A percentile compares a stretch with the other conserved stretches of the same genome.
These are phyloP conservation scores for Monilinia aucupariae DNA, from an alignment of 2,329 filamentous ascomycete genomes.

Conservation along the genomic window DNA sequence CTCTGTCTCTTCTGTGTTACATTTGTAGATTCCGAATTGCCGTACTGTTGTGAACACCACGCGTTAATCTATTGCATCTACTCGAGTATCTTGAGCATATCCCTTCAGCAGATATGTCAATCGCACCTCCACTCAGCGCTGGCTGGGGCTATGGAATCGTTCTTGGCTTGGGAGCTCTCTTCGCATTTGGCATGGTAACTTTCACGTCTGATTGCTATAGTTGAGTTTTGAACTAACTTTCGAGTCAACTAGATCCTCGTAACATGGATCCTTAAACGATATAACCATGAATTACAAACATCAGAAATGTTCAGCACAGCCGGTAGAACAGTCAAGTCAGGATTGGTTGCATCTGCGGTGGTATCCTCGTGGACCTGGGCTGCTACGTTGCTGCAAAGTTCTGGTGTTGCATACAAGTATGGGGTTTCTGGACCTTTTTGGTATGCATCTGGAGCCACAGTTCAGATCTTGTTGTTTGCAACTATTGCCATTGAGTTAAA, in stretches of 20 bases:
- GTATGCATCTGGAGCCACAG: slow-evolving; percentile 67
- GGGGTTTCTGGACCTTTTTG: slow-evolving; percentile 62
- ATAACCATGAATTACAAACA: slow-evolving; percentile 75
- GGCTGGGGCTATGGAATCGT: slow-evolving; percentile 61
- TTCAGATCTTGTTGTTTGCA: slow-evolving; percentile 85
- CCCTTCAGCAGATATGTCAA: slow-evolving; percentile 28
- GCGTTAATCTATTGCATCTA: not conserved
- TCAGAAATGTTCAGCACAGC: slow-evolving; percentile 91
- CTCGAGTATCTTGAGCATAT: not conserved
- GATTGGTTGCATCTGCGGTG: slow-evolving; percentile 82
- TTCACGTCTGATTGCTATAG: not conserved
- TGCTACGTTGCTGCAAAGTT: slow-evolving; percentile 72
- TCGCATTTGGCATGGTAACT: slow-evolving; percentile 58
- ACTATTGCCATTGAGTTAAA: slow-evolving; percentile 89
- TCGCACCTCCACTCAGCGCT: slow-evolving; percentile 32
- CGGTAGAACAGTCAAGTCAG: slow-evolving; percentile 81
- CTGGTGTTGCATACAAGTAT: slow-evolving; percentile 77
- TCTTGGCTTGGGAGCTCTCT: slow-evolving; percentile 53
- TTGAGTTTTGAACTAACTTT: not conserved
- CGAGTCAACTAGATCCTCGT: slow-evolving; percentile 31
- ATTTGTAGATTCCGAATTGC: not conserved
- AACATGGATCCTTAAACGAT: slow-evolving; percentile 40
- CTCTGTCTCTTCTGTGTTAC: not conserved
- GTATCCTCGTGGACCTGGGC: slow-evolving; percentile 94
- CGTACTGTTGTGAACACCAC: not conserved